Evolutionary conservation across 2,329 filamentous ascomycete species (phyloP).

Genomic region (Alternaria sp.): DNA sequence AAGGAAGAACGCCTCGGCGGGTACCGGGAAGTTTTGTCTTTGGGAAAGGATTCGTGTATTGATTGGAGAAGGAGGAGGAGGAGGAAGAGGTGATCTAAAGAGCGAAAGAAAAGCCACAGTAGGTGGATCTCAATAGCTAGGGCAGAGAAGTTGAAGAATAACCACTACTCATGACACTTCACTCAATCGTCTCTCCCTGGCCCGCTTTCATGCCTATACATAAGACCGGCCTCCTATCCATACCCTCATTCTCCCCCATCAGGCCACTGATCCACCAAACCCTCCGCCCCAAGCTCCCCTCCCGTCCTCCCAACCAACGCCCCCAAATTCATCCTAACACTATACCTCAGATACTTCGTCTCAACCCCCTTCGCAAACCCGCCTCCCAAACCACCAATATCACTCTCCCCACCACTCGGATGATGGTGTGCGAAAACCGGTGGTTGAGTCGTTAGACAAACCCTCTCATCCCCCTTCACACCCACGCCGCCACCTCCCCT

Average conservation of each 20-base stretch:
- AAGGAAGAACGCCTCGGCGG: background rate
- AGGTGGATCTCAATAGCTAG: background rate
- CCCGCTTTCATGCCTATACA: background rate
- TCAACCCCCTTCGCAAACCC: conserved; percentile 40
- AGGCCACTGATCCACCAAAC: conserved; percentile 39
- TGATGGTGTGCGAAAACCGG: conserved; percentile 42
- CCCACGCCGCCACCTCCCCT: background rate
- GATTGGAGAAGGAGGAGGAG: background rate
- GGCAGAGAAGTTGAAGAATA: background rate
- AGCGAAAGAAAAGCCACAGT: background rate
- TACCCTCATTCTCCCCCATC: conserved; percentile 14
- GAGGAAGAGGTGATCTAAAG: background rate
- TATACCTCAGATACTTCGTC: conserved; percentile 41
- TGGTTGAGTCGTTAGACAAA: conserved; percentile 36
- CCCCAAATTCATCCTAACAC: conserved; percentile 43
- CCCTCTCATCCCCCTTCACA: conserved; percentile 21
- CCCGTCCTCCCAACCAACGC: conserved; percentile 27
- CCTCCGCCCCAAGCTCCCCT: conserved; percentile 18
- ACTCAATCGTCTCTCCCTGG: background rate
- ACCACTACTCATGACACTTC: background rate
- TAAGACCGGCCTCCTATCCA: background rate
- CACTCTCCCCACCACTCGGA: conserved; percentile 37
- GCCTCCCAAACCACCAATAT: conserved; percentile 40
- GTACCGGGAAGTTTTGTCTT: background rate
- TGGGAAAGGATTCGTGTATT: background rate